Base-by-base conservation (phyloP, 140 eudicot species). In the Stevia rebaudiana region DNA sequence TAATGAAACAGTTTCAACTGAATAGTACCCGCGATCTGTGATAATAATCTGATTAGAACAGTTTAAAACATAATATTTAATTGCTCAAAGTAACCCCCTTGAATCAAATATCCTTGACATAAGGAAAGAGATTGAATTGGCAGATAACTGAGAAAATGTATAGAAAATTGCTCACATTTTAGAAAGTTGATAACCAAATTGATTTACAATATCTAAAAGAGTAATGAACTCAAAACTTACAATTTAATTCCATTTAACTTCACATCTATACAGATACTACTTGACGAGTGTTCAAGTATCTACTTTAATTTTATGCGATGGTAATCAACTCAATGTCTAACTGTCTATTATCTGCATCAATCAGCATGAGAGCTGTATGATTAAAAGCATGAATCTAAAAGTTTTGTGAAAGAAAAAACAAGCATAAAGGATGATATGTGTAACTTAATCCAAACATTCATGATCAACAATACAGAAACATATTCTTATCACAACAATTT, bases 1-100 rank as follows among this genome's bases (percentile, higher is more conserved):
- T 23, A 88, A 90, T 62, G 94, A 70, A 49, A 88, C 96, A 6
- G 96, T 85, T 83, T 88, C 96, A 73, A 88, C 96, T 0, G 96
- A 88, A 71, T 88, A 88, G 75, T 88, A 88, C 62, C 96, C 96
- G 51, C 96, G 96, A 69, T 88, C 96, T 88, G 94, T 77, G 68
- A 55, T 37, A 33, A 60, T 41, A 48, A 17, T 69, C 49, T 62
- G 41, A 71, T 63, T 65, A 75, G 54, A 54, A 76, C 8, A 24
- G 60, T 60, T 41, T 59, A 31, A 30, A 68, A 31, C 43, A 43
- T 46, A 10, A 51, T 39, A 46, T 4, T 44, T 12, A 23, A 54
- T 37, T 21, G 40, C 25, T 59, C 61, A 60, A 21, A 37, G 40
- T 60, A 8, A 25, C 40, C 36, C 23, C 49, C 40, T 30, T 56